These are phyloP conservation scores for Yamadazyma dushanensis DNA, from an alignment of 1,139 yeast species.

Conservation along the genomic window DNA sequence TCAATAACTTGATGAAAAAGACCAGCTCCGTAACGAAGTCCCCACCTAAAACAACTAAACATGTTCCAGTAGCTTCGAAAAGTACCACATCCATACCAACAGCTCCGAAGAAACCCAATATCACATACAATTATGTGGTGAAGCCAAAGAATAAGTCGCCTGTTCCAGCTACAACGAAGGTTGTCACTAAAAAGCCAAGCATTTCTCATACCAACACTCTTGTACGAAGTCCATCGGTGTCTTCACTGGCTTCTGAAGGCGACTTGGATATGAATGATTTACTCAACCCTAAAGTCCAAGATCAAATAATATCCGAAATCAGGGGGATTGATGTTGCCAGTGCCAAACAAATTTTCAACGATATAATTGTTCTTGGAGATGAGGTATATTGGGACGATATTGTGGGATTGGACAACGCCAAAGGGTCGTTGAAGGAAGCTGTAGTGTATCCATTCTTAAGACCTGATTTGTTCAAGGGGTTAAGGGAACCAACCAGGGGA, in stretches of 20 bases:
- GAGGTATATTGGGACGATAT: slow-evolving; percentile 97
- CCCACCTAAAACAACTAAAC: neutral
- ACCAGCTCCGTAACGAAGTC: slow-evolving; percentile 1
- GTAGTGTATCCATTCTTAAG: slow-evolving; percentile 94
- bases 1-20: slow-evolving; percentile 32
- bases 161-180: neutral
- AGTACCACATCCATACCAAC: neutral
- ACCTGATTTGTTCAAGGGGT: slow-evolving; percentile 88
- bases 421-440: slow-evolving; percentile 87
- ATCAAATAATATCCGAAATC: slow-evolving; percentile 36
- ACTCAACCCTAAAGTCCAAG: slow-evolving; percentile 68
- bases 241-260: slow-evolving; percentile 20
- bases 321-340: slow-evolving; percentile 44
- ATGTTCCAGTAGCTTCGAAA: neutral
- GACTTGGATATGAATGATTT: slow-evolving; percentile 19
- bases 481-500: slow-evolving; percentile 95
- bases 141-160: slow-evolving; percentile 7
- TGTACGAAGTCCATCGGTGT: neutral
- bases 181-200: slow-evolving; percentile 8
- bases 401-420: slow-evolving; percentile 90
- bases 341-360: slow-evolving; percentile 73
- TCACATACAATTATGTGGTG: slow-evolving; percentile 30
- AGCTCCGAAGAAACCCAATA: slow-evolving; percentile 20
- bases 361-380: slow-evolving; percentile 91
- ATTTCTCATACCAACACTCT: too few species aligned